Evolutionary conservation across 495 filamentous ascomycete genomes (phyloP), one percentile per base, ranked within the genome.

Genomic region (Parathielavia appendiculata): DNA sequence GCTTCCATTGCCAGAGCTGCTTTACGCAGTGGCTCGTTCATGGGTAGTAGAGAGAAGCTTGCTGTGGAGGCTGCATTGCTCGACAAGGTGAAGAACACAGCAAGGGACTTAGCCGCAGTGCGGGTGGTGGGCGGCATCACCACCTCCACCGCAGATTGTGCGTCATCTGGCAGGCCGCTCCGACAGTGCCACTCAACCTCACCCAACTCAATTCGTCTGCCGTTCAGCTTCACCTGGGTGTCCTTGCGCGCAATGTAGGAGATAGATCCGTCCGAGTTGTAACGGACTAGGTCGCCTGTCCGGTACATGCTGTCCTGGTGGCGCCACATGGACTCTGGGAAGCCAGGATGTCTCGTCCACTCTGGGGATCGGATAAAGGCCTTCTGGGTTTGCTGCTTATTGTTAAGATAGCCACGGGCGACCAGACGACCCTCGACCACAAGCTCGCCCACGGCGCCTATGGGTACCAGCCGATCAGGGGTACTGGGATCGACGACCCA

Each of bases 401-500:
- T 68, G 57, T 71, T 67, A 30, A 79, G 61, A 52, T 82, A 82
- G 4, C 75, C 78, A 0, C 72, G 60, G 5, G 63, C 70, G 0
- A 82, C 61, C 6, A 66, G 23, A 0, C 69, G 71, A 2, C 79
- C 77, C 57, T 80, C 73, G 5, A 79, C 61, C 0, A 77, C 16
- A 0, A 81, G 63, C 62, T 81, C 79, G 16, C 77, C 79, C 1
- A 69, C 34, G 0, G 60, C 66, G 11, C 83, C 81, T 8, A 83
- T 35, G 0, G 81, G 80, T 0, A 71, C 69, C 1, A 86, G 67
- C 3, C 69, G 63, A 50, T 81, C 48, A 23, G 76, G 71, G 47
- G 81, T 68, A 2, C 78, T 70, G 0, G 76, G 63, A 54, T 85
- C 79, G 16, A 81, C 75, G 20, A 86, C 75, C 83, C 82, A 85